Evolutionary conservation across 352 stramenopile species (phyloP), one percentile per base, ranked within the genome.

Genomic region (Phytophthora aleatoria): DNA sequence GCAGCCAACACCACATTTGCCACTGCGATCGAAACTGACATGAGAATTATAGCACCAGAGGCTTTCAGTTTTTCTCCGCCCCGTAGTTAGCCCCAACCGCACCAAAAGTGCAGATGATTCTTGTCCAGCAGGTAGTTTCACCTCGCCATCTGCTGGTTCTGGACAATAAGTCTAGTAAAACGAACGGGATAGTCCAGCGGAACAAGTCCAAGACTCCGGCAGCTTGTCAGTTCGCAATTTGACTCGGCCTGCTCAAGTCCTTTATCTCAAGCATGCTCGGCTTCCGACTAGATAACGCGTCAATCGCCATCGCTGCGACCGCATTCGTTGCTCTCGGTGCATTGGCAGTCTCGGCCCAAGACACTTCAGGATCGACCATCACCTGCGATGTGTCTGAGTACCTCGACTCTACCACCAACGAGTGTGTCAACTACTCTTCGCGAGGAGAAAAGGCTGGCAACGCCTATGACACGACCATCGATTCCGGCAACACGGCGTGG

Each of bases 351-450:
- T 53, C 30, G 8, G 30, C 47, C 13, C 47, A 53, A 13, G 35
- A 20, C n/a, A 52, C 26, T 10, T 39, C 45, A 26, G 12, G 1
- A n/a, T 38, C 33, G 33, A 38, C 33, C 33, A 1, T 38, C 33
- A 35, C 15, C 30, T 53, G 47, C 47, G 30, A 53, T n/a, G 47
- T 53, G 13, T 53, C 47, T 12, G 28, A 53, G 47, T 53, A 53
- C 28, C 47, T 53, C 15, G 47, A 53, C 15, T 26, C 15, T 10
- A 30, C 47, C 35, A n/a, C 27, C 10, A 76, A 74, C 43, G 55
- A 56, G 45, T 86, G 77, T 54, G 64, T 84, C n/a, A 35, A 76
- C 66, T 86, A 77, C 53, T 27, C 52, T 41, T 79, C 67, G 30
- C 77, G 64, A 45, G 63, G 63, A 44, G 57, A 59, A 28, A 71